Percentiles rank a stretch among this genome's conserved stretches.
Evolutionary conservation across 2,329 filamentous ascomycete genomes (phyloP).

Genomic region (Phialophora expanda): DNA sequence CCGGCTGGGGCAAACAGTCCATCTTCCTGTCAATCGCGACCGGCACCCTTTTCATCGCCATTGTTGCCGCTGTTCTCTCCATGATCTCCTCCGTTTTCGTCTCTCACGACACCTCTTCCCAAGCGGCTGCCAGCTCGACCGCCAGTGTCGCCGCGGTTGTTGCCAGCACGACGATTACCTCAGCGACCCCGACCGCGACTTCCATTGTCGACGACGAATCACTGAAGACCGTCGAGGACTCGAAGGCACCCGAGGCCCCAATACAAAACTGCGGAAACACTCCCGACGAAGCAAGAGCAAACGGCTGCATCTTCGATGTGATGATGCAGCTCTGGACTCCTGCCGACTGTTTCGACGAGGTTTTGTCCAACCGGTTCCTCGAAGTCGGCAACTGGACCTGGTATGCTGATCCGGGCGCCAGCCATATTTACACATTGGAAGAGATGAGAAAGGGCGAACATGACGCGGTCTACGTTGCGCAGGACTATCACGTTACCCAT

Average conservation of each 20-base stretch:
- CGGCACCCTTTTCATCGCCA: slow-evolving; percentile 32
- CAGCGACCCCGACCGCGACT: slow-evolving; percentile 11
- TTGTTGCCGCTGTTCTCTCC: slow-evolving; percentile 32
- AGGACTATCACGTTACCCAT: slow-evolving; percentile 38
- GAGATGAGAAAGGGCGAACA: slow-evolving; percentile 39
- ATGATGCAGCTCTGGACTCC: slow-evolving; percentile 41
- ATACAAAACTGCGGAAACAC: slow-evolving; percentile 36
- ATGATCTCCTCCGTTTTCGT: slow-evolving; percentile 33
- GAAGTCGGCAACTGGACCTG: slow-evolving; percentile 40
- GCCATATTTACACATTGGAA: slow-evolving; percentile 28
- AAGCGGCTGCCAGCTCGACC: slow-evolving; percentile 16
- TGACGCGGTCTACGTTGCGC: slow-evolving; percentile 37
- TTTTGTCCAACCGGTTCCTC: slow-evolving; percentile 37
- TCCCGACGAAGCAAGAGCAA: slow-evolving; percentile 33
- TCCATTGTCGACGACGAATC: slow-evolving; percentile 23
- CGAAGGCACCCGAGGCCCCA: neutral
- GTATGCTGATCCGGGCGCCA: slow-evolving; percentile 34
- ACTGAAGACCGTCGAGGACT: slow-evolving; percentile 17
- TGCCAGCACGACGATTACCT: slow-evolving; percentile 17
- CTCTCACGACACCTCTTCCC: slow-evolving; percentile 18
- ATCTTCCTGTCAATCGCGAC: slow-evolving; percentile 33
- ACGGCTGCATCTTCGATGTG: slow-evolving; percentile 39
- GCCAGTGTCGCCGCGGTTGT: slow-evolving; percentile 20
- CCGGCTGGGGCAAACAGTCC: slow-evolving; percentile 36
- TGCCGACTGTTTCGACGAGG: slow-evolving; percentile 34